Percentiles rank a stretch among this genome's conserved stretches.
Evolutionary conservation across 208 protist species (phyloP).

Genomic region (Leishmania arabica): DNA sequence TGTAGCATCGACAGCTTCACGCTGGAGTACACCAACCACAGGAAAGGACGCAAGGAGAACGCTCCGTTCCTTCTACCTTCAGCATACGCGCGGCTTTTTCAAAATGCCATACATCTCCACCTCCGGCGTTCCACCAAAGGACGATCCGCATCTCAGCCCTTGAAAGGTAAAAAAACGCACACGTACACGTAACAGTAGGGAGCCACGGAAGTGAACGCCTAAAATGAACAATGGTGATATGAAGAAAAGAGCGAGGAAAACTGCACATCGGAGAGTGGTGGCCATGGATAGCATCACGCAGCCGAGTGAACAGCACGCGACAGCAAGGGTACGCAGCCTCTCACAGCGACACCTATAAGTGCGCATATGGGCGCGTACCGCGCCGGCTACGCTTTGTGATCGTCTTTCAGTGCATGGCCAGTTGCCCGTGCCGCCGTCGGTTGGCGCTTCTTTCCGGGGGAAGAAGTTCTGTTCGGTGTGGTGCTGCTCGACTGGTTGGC

Average conservation of each 20-base stretch:
- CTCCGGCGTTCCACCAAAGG: too few relatives aligned
- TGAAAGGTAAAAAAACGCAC: neutral
- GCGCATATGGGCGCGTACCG: neutral
- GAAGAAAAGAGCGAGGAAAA: neutral
- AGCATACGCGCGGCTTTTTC: neutral
- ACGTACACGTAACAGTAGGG: neutral
- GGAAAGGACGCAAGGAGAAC: neutral
- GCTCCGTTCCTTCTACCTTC: neutral
- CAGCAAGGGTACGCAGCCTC: neutral
- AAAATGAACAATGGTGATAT: neutral
- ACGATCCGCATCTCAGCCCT: neutral
- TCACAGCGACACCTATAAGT: neutral
- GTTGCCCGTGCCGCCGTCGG: conserved; percentile 4
- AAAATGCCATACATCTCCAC: neutral
- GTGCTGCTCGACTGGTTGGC: conserved; percentile 25
- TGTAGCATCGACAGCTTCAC: neutral
- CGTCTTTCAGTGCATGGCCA: neutral
- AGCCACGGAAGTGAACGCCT: neutral
- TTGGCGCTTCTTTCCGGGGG: conserved; percentile 7
- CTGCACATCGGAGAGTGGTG: neutral
- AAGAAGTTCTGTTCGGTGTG: conserved; percentile 13
- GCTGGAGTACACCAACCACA: neutral
- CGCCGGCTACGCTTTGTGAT: neutral
- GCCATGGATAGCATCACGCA: neutral
- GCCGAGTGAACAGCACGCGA: neutral